Evolutionary conservation across 176 grass and related monocot genomes (phyloP), one percentile per base, ranked within the genome.

Genomic region (Carex pumila): DNA sequence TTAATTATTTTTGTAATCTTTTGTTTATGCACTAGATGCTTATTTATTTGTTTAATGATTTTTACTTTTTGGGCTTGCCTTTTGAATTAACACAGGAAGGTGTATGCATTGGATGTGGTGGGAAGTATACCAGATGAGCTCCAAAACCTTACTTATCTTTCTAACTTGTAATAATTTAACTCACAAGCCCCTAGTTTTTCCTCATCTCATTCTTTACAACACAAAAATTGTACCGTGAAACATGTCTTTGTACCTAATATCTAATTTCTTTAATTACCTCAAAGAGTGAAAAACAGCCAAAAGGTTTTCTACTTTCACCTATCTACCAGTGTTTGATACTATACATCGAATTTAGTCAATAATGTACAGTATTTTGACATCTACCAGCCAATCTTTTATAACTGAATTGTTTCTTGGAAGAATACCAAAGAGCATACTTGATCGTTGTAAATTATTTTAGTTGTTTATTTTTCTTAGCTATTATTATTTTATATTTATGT

Each of bases 111-210:
- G n/a, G 18, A 70, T 61, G 92, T 78, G 3, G 71, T 75, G 15
- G 94, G 94, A 37, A 3, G 0, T 9, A 92, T 94, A 86, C 92
- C 92, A 52, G 69, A 90, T 4, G 94, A 97, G 36, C 64, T 97
- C 0, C 50, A 72, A 58, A 94, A 97, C 39, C 90, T 97, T 61
- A 92, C 94, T 1, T 89, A 70, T 17, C 79, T 97, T 14, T 66
- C 22, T 29, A 66, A 88, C 39, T 71, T 97, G 94, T 94, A 94
- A 66, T 63, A 31, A 18, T 83, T 83, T 66, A 67, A 19, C 29
- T 62, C 7, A 54, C 9, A 36, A 79, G 3, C 1, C 59, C 7
- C 1, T 81, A 49, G n/a, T 81, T 29, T 15, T 64, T 65, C 19
- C 49, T 49, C 22, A 15, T 79, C 5, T 63, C 11, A 63, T 30